These are phyloP conservation scores for Westerdykella sp. DNA, from an alignment of 2,329 filamentous ascomycete species.

Conservation along the genomic window DNA sequence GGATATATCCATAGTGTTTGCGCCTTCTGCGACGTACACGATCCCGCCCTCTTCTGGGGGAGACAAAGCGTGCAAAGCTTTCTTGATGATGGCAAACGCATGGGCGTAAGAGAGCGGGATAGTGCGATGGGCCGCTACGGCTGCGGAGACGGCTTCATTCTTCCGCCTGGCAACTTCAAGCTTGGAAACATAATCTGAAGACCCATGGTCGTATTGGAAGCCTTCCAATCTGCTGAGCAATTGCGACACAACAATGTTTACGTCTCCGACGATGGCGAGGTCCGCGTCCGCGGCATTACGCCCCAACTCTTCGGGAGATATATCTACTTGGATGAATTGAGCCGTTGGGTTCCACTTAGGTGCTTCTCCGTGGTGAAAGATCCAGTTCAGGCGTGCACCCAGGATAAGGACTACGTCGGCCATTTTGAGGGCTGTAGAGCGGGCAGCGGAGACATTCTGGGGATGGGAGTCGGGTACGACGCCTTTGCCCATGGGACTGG, in stretches of 20 bases:
- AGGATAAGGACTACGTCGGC: slow-evolving; percentile 51
- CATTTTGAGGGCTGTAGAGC: slow-evolving; percentile 47
- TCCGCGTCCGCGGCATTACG: slow-evolving; percentile 44
- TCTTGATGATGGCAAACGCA: slow-evolving; percentile 49
- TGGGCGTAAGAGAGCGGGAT: slow-evolving; percentile 46
- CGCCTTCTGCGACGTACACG: slow-evolving; percentile 54
- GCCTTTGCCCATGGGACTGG: slow-evolving; percentile 55
- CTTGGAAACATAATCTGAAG: slow-evolving; percentile 29
- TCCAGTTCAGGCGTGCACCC: slow-evolving; percentile 53
- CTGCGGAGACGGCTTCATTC: slow-evolving; percentile 44
- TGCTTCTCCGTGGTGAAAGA: slow-evolving; percentile 50
- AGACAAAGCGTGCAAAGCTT: slow-evolving; percentile 42
- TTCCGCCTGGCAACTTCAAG: slow-evolving; percentile 35
- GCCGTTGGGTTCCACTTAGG: slow-evolving; percentile 48
- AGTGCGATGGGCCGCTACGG: slow-evolving; percentile 38
- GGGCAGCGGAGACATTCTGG: slow-evolving; percentile 48
- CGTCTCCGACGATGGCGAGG: slow-evolving; percentile 48
- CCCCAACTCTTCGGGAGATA: slow-evolving; percentile 49
- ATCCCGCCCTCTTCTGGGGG: slow-evolving; percentile 43
- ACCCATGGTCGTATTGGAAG: slow-evolving; percentile 41
- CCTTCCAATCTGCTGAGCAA: slow-evolving; percentile 36
- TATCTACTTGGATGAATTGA: slow-evolving; percentile 51
- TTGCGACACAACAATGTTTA: slow-evolving; percentile 45
- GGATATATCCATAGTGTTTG: slow-evolving; percentile 56
- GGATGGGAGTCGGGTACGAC: slow-evolving; percentile 50